Evolutionary conservation across 768 basidiomycete genomes (phyloP), one percentile per base, ranked within the genome.

Genomic region (Mycena belliarum): DNA sequence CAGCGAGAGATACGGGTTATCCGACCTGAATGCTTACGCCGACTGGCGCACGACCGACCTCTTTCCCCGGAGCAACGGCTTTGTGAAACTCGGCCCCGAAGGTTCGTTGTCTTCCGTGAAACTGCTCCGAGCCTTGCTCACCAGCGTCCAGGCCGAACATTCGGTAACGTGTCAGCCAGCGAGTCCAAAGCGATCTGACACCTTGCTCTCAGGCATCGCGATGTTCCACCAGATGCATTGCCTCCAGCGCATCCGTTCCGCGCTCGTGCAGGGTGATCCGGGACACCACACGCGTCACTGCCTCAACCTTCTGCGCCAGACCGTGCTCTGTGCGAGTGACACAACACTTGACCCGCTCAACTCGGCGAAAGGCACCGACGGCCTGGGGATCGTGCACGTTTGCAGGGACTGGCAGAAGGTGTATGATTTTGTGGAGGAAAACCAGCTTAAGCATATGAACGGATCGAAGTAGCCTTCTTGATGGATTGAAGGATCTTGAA

Each of bases 171-270:
- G 1, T 6, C 37, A 16, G 18, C 2, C 12, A 38, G 18, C 18
- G 18, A 12, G 18, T 16, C 20, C 10, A 4, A 6, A 35, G 14
- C 16, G 29, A 21, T 25, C 18, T 51, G 20, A 23, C 23, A 32
- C 24, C 18, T 21, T 23, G 18, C 10, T 6, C 29, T 12, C 40
- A 59, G 66, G 67, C n/a, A 44, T 65, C 23, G 57, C 70, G 28
- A 70, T 72, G 68, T 72, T 68, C 61, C 73, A 73, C 65, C 66
- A 73, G 64, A 58, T 73, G 53, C 72, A 72, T 48, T 75, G 72
- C 46, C 59, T 75, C 10, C 64, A 69, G 57, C 53, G 58, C 12
- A 59, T 74, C 44, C 68, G 71, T 9, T 42, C 42, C 11, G 66
- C 69, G 6, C 63, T 71, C 38, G 61, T 67, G 15, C 61, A 65